phyloP scores from a whole-genome alignment of 257 asterid species.

The Jacaranda mimosifolia region DNA sequence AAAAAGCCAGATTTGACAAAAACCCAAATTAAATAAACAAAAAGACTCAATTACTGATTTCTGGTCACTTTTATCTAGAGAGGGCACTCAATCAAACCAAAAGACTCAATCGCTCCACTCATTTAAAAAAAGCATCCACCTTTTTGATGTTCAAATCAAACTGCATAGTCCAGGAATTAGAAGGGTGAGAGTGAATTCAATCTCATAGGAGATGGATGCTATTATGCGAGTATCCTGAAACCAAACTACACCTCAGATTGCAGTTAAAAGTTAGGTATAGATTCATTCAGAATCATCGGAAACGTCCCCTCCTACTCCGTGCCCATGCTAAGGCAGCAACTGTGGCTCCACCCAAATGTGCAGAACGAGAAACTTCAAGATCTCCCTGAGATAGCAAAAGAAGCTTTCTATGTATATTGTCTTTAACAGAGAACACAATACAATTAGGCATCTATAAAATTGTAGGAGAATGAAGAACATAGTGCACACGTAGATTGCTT shows the following conservation, averaged over 20 bases:
- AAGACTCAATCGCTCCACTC: too few relatives aligned
- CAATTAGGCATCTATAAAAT: background rate
- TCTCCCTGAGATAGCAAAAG: constrained; percentile 65
- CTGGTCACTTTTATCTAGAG: too few relatives aligned
- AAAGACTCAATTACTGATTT: too few relatives aligned
- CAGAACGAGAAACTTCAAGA: constrained; percentile 66
- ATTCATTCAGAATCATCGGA: constrained; percentile 54
- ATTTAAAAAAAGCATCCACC: too few relatives aligned
- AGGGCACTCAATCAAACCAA: too few relatives aligned
- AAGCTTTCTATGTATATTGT: background rate
- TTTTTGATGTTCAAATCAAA: too few relatives aligned
- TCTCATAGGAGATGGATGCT: background rate
- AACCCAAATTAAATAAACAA: too few relatives aligned
- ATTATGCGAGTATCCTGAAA: background rate
- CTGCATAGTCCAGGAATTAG: background rate
- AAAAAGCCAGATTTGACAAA: too few relatives aligned
- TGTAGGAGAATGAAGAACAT: background rate
- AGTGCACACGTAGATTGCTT: background rate
- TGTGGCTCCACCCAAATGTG: constrained; percentile 90
- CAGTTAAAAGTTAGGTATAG: background rate
- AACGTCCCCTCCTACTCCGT: constrained; percentile 61
- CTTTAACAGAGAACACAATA: background rate
- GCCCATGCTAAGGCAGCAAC: constrained; percentile 85
- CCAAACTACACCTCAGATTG: background rate
- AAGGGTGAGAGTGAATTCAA: background rate